phyloP scores from a whole-genome alignment of 2,329 filamentous ascomycete genomes.

The Blumeriella jaapii region DNA sequence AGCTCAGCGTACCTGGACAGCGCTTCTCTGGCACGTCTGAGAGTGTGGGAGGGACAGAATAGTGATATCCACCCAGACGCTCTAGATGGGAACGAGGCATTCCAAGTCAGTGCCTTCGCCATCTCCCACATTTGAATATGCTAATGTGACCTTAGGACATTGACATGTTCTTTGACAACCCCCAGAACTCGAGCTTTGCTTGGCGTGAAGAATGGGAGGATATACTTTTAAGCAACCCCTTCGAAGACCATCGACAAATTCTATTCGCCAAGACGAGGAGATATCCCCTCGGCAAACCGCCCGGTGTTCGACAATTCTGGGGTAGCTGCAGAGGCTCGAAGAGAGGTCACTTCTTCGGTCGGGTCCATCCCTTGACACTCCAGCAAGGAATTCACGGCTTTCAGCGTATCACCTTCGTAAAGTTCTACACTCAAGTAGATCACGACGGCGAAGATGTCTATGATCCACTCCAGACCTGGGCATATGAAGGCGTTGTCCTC shows the following conservation, averaged over 20 bases:
- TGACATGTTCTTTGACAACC: conserved; percentile 20
- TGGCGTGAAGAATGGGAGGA: conserved; percentile 20
- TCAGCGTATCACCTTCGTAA: conserved; percentile 43
- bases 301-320: conserved; percentile 21
- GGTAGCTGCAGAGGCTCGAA: conserved; percentile 30
- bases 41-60: conserved; percentile 6
- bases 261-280: neutral
- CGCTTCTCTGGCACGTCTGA: conserved; percentile 15
- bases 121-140: neutral
- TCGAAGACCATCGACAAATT: conserved; percentile 5
- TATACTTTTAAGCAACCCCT: conserved; percentile 18
- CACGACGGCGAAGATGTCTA: conserved; percentile 12
- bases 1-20: conserved; percentile 16
- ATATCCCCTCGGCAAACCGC: neutral
- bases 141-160: conserved; percentile 17
- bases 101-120: conserved; percentile 14
- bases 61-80: conserved; percentile 12
- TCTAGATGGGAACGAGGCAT: conserved; percentile 14
- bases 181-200: conserved; percentile 5
- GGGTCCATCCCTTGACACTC: conserved; percentile 36
- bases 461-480: conserved; percentile 28
- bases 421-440: conserved; percentile 28
- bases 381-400: conserved; percentile 40
- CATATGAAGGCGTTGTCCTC: conserved; percentile 36
- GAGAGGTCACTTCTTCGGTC: conserved; percentile 30